phyloP scores from a whole-genome alignment of 148 eudicot species.

The Beta vulgaris region DNA sequence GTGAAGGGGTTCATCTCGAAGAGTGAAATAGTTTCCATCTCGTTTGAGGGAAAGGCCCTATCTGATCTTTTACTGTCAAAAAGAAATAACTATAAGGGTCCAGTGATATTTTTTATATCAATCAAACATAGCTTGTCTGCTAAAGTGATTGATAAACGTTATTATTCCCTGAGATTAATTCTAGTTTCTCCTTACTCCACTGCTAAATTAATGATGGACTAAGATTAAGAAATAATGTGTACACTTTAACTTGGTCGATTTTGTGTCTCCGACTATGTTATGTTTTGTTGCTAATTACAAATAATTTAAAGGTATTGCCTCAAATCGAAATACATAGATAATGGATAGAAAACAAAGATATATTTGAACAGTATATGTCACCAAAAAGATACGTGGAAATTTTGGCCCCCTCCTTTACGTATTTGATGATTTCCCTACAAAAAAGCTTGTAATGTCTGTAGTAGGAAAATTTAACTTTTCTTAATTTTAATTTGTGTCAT shows the following conservation, averaged over 20 bases:
- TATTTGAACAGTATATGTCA: too few relatives aligned
- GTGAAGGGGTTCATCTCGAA: background rate
- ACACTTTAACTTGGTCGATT: background rate
- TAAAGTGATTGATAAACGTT: background rate
- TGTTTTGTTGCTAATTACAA: background rate
- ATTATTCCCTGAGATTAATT: background rate
- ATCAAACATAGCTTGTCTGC: background rate
- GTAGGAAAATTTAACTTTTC: too few relatives aligned
- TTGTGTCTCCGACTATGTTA: background rate
- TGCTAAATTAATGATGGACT: background rate
- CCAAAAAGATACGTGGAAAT: too few relatives aligned
- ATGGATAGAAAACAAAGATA: too few relatives aligned
- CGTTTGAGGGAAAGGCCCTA: background rate
- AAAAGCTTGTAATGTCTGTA: too few relatives aligned
- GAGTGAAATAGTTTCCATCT: background rate
- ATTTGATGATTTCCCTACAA: too few relatives aligned
- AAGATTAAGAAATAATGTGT: background rate
- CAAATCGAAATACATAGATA: too few relatives aligned
- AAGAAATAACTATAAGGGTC: background rate
- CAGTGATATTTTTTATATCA: background rate
- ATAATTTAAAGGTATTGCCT: too few relatives aligned
- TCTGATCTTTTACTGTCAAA: too few relatives aligned
- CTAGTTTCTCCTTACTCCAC: background rate
- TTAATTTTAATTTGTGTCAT: background rate
- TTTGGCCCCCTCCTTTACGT: too few relatives aligned